phyloP scores from a whole-genome alignment of 2,329 filamentous ascomycete species.

The Aspergillus sp. region DNA sequence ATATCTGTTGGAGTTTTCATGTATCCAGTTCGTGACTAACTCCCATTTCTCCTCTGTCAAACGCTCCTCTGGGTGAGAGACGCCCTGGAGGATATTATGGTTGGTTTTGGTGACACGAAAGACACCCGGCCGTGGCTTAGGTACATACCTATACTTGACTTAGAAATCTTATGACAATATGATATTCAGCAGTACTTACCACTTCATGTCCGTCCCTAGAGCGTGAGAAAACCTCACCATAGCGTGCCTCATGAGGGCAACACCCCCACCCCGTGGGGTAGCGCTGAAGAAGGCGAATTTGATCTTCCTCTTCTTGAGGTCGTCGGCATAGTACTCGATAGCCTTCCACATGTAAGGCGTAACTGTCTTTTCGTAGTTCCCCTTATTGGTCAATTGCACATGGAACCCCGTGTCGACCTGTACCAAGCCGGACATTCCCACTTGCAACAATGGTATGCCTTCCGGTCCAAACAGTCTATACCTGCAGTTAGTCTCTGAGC shows the following conservation, averaged over 20 bases:
- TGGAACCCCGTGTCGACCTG: slow-evolving; percentile 71
- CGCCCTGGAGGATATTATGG: slow-evolving; percentile 86
- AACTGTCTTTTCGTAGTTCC: slow-evolving; percentile 67
- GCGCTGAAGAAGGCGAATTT: slow-evolving; percentile 80
- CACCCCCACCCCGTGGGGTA: slow-evolving; percentile 81
- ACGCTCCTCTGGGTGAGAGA: slow-evolving; percentile 67
- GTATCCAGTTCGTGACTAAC: slow-evolving; percentile 72
- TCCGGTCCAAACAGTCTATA: slow-evolving; percentile 72
- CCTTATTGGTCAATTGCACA: slow-evolving; percentile 61
- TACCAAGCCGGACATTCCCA: slow-evolving; percentile 70
- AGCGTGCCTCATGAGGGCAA: slow-evolving; percentile 81
- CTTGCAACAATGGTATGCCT: slow-evolving; percentile 67
- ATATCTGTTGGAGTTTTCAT: slow-evolving; percentile 73
- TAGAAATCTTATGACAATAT: neutral
- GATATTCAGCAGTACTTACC: slow-evolving; percentile 60
- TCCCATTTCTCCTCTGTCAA: slow-evolving; percentile 65
- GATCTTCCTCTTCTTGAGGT: slow-evolving; percentile 66
- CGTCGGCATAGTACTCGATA: slow-evolving; percentile 65
- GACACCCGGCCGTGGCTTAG: slow-evolving; percentile 76
- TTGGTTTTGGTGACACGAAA: slow-evolving; percentile 86
- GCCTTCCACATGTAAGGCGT: slow-evolving; percentile 66
- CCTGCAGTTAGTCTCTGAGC: slow-evolving; percentile 15
- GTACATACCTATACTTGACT: slow-evolving; percentile 61
- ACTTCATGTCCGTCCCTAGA: slow-evolving; percentile 70
- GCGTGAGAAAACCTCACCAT: slow-evolving; percentile 71